Base-by-base conservation (phyloP, 129 eudicot species). In the carrot (Daucus carota) region DNA sequence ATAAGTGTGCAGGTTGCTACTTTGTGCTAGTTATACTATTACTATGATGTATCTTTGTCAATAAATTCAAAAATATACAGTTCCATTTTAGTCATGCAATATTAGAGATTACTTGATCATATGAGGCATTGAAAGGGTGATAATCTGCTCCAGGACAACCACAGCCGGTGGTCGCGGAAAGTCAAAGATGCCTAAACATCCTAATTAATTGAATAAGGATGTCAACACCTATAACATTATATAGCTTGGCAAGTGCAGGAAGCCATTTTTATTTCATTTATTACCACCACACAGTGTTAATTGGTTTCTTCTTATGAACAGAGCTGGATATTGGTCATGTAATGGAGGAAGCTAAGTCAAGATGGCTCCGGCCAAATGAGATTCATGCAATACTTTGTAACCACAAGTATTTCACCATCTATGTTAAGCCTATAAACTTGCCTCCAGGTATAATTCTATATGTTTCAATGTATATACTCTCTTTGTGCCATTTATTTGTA, bases 331-430 rank as follows among this genome's bases (percentile, higher is more conserved):
- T 93, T 29, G 81, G 70, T 73, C 77, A 77, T 81, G 85, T 91
- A 78, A 82, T 84, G 87, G 95, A 89, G 77, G 98, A 93, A 87
- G 97, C 98, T 31, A 87, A 85, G 78, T 38, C 85, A 67, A 86
- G 98, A 83, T 93, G 98, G 98, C 92, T 93, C 29, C 79, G 97
- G 67, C 98, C 98, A 32, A 93, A 93, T 80, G 98, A 93, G 88
- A 93, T 93, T 83, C 96, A 90, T 83, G 98, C 98, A 72, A 84
- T 93, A 42, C 97, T 93, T 63, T 85, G 88, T 73, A 93, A 93
- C 88, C 79, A 83, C 84, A 87, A 84, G 78, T 67, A 84, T 76
- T 93, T 93, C 84, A 85, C 72, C 79, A 75, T 93, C 80, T 74
- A 86, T 16, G 93, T 91, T 83, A 93, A 93, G 88, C 98, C 98